Evolutionary conservation across 306 rosid species (phyloP).

Genomic region (Medicago ruthenica): DNA sequence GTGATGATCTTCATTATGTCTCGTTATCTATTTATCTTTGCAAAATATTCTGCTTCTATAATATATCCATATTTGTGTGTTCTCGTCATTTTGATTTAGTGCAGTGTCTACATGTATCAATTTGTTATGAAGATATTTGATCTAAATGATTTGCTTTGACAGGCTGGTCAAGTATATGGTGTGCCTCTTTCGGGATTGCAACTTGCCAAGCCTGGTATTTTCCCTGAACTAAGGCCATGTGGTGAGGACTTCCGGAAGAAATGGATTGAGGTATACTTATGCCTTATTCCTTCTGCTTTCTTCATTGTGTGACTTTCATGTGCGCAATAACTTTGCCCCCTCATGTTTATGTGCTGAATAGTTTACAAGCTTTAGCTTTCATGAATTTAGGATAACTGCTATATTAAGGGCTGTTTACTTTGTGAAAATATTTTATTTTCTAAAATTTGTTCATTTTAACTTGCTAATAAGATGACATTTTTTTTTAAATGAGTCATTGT

Average conservation of each 20-base stretch:
- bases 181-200: constrained; percentile 86
- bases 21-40: constrained; percentile 22
- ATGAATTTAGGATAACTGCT: constrained; percentile 10
- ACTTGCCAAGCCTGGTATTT: constrained; percentile 75
- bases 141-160: constrained; percentile 50
- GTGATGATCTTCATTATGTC: constrained; percentile 52
- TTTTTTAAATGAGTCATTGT: background rate
- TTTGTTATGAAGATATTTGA: constrained; percentile 45
- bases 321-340: constrained; percentile 4
- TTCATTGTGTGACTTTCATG: constrained; percentile 15
- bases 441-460: background rate
- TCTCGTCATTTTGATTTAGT: constrained; percentile 16
- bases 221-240: constrained; percentile 78
- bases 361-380: constrained; percentile 19
- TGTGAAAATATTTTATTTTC: background rate
- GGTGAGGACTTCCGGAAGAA: constrained; percentile 85
- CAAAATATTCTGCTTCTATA: constrained; percentile 19
- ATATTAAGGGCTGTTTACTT: background rate
- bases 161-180: constrained; percentile 98
- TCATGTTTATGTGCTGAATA: constrained; percentile 14
- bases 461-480: background rate
- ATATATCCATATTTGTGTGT: constrained; percentile 14
- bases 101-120: constrained; percentile 3
- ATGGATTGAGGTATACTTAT: constrained; percentile 85
- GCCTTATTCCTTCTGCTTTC: background rate